Evolutionary conservation across 768 basidiomycete genomes (phyloP).

Genomic region (Podaxis sp.): DNA sequence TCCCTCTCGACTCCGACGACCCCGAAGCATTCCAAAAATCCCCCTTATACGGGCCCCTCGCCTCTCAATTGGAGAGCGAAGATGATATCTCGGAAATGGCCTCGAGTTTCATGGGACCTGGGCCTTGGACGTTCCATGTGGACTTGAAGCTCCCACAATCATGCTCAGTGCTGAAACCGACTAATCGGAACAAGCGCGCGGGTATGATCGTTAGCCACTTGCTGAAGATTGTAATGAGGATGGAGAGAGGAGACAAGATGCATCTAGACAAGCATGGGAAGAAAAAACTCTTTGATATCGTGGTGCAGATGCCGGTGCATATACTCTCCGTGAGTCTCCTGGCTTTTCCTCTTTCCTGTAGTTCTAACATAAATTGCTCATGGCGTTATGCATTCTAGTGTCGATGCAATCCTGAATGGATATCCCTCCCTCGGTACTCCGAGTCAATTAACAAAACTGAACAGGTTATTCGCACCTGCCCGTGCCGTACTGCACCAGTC

Average conservation of each 20-base stretch:
- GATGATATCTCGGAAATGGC: slow-evolving; percentile 53
- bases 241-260: slow-evolving; percentile 74
- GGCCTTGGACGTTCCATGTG: slow-evolving; percentile 83
- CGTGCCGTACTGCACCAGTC: slow-evolving; percentile 32
- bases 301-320: slow-evolving; percentile 80
- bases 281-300: slow-evolving; percentile 82
- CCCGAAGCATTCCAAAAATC: slow-evolving; percentile 59
- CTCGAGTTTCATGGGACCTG: slow-evolving; percentile 65
- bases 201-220: slow-evolving; percentile 73
- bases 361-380: neutral
- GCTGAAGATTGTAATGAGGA: slow-evolving; percentile 78
- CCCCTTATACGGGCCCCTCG: slow-evolving; percentile 48
- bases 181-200: slow-evolving; percentile 73
- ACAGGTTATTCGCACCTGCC: slow-evolving; percentile 35
- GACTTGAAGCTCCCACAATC: slow-evolving; percentile 64
- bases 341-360: neutral
- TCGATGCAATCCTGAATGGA: slow-evolving; percentile 78
- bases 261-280: slow-evolving; percentile 65
- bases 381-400: slow-evolving; percentile 39
- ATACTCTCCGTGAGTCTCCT: slow-evolving; percentile 71
- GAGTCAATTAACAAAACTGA: slow-evolving; percentile 36
- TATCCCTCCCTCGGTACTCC: slow-evolving; percentile 73
- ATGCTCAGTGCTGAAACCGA: slow-evolving; percentile 62
- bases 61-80: slow-evolving; percentile 30
- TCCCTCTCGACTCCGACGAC: slow-evolving; percentile 76